Evolutionary conservation across 352 stramenopile species (phyloP).

Genomic region (Pythium plurisporium): DNA sequence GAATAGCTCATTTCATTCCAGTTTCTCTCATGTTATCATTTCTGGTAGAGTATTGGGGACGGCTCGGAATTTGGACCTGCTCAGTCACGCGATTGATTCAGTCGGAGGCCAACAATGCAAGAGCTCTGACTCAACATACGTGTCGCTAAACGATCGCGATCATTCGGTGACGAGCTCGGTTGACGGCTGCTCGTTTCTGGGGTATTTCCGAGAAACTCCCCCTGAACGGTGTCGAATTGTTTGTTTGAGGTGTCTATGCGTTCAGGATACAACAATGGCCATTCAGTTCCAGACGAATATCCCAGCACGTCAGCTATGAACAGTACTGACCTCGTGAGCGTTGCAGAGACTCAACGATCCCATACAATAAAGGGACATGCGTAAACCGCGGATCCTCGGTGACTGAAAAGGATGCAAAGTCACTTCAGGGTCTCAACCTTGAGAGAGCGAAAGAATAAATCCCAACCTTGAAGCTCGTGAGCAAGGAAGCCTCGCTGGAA

Average conservation of each 20-base stretch:
- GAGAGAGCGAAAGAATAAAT: too few relatives aligned
- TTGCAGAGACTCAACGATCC: conserved; percentile 57
- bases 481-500: conserved; percentile 81
- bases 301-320: too few relatives aligned
- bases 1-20: too few relatives aligned
- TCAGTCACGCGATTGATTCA: too few relatives aligned
- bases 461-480: conserved; percentile 69
- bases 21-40: too few relatives aligned
- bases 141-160: neutral
- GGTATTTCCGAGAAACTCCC: neutral
- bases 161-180: neutral
- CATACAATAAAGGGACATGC: conserved; percentile 82
- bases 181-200: neutral
- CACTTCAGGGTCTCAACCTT: too few relatives aligned
- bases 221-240: neutral
- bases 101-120: too few relatives aligned
- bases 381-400: conserved; percentile 55
- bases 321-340: conserved; percentile 20
- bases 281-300: neutral
- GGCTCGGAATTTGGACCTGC: conserved; percentile 20
- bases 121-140: neutral
- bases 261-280: neutral
- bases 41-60: conserved; percentile 41
- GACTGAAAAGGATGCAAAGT: conserved; percentile 28
- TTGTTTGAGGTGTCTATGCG: too few relatives aligned